Conservation (phyloP, 106 monocot genomes). For the Alisma plantagoaquatica region DNA sequence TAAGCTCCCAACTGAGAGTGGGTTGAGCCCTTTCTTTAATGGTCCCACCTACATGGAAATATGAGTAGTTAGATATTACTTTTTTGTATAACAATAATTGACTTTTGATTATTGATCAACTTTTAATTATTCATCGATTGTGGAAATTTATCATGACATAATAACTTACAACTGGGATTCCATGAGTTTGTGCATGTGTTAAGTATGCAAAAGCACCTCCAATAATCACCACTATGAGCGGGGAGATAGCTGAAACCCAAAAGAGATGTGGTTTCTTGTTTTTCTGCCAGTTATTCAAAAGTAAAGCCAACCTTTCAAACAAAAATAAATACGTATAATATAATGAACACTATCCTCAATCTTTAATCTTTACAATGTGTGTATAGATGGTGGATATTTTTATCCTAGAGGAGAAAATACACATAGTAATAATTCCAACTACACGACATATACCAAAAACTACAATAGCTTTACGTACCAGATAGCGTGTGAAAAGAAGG, state of each 20-base stretch:
- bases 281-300: constrained; percentile 52
- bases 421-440: too few relatives aligned
- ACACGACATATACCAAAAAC: too few relatives aligned
- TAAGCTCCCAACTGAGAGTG: constrained; percentile 41
- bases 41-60: constrained; percentile 45
- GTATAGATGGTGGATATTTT: too few relatives aligned
- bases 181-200: constrained; percentile 44
- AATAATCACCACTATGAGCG: constrained; percentile 44
- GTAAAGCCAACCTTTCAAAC: background rate
- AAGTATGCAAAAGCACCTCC: constrained; percentile 53
- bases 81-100: constrained; percentile 1
- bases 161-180: constrained; percentile 80
- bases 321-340: background rate
- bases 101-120: background rate
- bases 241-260: constrained; percentile 67
- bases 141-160: background rate
- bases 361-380: too few relatives aligned
- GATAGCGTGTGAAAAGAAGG: constrained; percentile 28
- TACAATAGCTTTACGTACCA: constrained; percentile 43
- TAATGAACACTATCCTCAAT: background rate
- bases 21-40: constrained; percentile 79
- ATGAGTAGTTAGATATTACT: background rate
- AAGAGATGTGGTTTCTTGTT: constrained; percentile 42
- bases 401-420: too few relatives aligned
- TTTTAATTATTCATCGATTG: background rate